A percentile compares a stretch with the other conserved stretches of the same genome.
Evolutionary conservation across 176 grass and related monocot species (phyloP).

Genomic region (Oryza rufipogon): DNA sequence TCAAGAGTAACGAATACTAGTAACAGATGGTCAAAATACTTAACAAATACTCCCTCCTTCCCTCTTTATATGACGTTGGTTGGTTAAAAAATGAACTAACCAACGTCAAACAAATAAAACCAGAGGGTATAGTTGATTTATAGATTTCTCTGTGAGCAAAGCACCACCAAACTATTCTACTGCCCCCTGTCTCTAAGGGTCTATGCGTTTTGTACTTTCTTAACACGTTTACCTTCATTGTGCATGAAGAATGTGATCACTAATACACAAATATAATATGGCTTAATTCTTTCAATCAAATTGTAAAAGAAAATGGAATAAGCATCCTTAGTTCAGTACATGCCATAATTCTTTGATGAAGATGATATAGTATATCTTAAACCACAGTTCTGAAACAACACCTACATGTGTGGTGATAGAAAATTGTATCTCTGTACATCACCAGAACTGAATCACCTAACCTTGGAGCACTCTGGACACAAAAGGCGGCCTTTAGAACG

Average conservation of each 20-base stretch:
- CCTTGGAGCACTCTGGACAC: constrained; percentile 71
- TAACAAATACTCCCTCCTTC: neutral
- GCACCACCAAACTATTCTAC: neutral
- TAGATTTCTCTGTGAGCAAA: neutral
- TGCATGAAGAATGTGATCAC: neutral
- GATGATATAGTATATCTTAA: neutral
- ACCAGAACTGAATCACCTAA: neutral
- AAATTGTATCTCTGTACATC: neutral
- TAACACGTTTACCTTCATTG: neutral
- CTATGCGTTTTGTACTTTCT: neutral
- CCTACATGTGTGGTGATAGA: neutral
- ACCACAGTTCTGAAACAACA: neutral
- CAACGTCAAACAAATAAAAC: too few species aligned
- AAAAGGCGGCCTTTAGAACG: constrained; percentile 62
- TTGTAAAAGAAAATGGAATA: neutral
- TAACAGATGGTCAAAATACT: neutral
- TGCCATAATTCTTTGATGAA: neutral
- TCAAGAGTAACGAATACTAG: neutral
- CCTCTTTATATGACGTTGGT: too few species aligned
- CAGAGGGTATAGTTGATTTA: neutral
- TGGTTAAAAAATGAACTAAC: too few species aligned
- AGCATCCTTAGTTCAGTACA: neutral
- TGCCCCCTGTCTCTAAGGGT: neutral
- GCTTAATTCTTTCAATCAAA: neutral
- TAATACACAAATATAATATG: neutral